phyloP scores from a whole-genome alignment of 1,284 basidiomycete species.

The Cystobasidium pallidum region DNA sequence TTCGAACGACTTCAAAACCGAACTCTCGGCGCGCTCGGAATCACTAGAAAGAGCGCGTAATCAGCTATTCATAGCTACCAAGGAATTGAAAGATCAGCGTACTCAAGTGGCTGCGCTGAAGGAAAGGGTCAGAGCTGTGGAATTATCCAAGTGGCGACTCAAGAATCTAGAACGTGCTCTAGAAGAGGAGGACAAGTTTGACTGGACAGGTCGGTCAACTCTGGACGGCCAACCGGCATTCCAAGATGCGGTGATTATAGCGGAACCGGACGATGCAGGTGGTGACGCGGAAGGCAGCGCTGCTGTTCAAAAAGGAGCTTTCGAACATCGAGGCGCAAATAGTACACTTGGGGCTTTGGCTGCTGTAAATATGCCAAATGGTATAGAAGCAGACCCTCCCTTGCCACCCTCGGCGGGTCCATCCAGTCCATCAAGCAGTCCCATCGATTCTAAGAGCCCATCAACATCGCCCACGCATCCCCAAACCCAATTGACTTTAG shows the following conservation, averaged over 20 bases:
- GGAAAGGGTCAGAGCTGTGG: conserved; percentile 70
- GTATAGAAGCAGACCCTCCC: conserved; percentile 51
- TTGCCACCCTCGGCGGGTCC: conserved; percentile 27
- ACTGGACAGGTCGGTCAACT: conserved; percentile 85
- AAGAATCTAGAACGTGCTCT: conserved; percentile 79
- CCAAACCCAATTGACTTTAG: conserved; percentile 57
- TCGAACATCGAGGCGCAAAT: conserved; percentile 70
- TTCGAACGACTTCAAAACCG: conserved; percentile 74
- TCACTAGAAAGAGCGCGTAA: conserved; percentile 80
- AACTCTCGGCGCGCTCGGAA: conserved; percentile 85
- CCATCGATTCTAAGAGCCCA: conserved; percentile 56
- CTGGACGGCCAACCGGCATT: conserved; percentile 62
- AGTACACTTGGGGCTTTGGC: conserved; percentile 55
- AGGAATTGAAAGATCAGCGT: conserved; percentile 84
- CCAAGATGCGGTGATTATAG: not conserved
- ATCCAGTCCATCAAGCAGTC: conserved; percentile 62
- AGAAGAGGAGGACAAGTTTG: conserved; percentile 73
- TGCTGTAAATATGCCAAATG: conserved; percentile 48
- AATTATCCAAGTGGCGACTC: conserved; percentile 73
- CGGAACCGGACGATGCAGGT: not conserved
- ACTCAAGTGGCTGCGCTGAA: conserved; percentile 78
- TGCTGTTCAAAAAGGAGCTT: conserved; percentile 63
- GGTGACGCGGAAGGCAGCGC: not conserved
- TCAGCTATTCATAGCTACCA: conserved; percentile 83
- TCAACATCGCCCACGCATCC: conserved; percentile 48